Evolutionary conservation across 306 rosid species (phyloP).

Genomic region (Trifolium pratense): DNA sequence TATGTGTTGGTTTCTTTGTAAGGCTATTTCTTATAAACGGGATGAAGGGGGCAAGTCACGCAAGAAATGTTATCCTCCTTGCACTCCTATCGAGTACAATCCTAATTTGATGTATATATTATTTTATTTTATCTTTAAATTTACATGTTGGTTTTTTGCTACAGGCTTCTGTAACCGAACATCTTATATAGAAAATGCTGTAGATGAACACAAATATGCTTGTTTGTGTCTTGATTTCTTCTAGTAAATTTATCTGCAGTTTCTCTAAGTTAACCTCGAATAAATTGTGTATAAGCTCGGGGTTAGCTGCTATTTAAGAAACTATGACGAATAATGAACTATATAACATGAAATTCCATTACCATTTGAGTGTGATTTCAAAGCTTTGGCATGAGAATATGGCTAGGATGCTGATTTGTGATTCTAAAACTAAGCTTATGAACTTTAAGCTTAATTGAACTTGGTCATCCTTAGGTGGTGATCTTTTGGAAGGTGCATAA

Average conservation of each 20-base stretch:
- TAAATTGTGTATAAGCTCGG: constrained; percentile 4
- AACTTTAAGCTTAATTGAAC: background rate
- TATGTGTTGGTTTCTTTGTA: constrained; percentile 40
- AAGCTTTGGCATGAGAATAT: constrained; percentile 1
- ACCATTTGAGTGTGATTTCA: background rate
- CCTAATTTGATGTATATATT: constrained; percentile 56
- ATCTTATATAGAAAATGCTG: constrained; percentile 35
- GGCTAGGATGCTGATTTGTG: background rate
- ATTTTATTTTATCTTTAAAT: constrained; percentile 23
- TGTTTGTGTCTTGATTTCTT: constrained; percentile 48
- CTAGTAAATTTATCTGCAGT: constrained; percentile 29
- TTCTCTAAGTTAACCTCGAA: constrained; percentile 8
- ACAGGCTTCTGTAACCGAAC: constrained; percentile 50
- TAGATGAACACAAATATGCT: constrained; percentile 50
- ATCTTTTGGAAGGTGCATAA: background rate
- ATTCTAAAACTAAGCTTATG: background rate
- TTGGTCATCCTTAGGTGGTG: background rate
- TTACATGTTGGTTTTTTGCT: constrained; percentile 43
- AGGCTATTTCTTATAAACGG: constrained; percentile 42
- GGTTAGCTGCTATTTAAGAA: constrained; percentile 1
- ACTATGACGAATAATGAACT: background rate
- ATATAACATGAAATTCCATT: background rate
- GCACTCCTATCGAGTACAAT: constrained; percentile 32
- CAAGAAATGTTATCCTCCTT: constrained; percentile 42
- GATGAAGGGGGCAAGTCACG: constrained; percentile 39